These are phyloP conservation scores for Cyclotella cryptica DNA, from an alignment of 108 stramenopile genomes.

Conservation along the genomic window DNA sequence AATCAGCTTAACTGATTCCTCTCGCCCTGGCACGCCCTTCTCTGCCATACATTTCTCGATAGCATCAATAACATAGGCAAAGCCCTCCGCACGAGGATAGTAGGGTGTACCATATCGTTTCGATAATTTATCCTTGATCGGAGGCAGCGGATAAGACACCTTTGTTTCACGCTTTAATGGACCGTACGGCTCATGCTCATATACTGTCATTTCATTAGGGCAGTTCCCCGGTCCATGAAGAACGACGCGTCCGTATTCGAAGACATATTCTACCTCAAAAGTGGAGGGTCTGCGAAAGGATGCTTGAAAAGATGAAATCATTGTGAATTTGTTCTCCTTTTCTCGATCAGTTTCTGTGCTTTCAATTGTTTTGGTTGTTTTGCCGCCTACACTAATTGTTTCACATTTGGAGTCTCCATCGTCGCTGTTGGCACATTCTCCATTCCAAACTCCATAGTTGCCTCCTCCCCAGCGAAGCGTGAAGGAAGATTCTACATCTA, in stretches of 20 bases:
- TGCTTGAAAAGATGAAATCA: slow-evolving; percentile 42
- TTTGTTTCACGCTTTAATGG: slow-evolving; percentile 27
- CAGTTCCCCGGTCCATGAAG: slow-evolving; percentile 42
- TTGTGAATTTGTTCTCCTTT: slow-evolving; percentile 22
- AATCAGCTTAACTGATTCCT: background rate
- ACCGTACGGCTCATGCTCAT: slow-evolving; percentile 27
- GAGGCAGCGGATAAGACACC: slow-evolving; percentile 26
- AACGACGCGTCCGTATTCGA: slow-evolving; percentile 34
- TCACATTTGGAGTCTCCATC: background rate
- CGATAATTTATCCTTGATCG: slow-evolving; percentile 9
- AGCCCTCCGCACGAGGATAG: slow-evolving; percentile 42
- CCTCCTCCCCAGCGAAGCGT: slow-evolving; percentile 40
- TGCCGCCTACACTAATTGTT: slow-evolving; percentile 8
- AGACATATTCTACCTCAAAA: slow-evolving; percentile 40
- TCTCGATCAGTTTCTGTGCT: background rate
- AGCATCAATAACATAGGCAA: slow-evolving; percentile 44
- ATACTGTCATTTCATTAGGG: slow-evolving; percentile 43
- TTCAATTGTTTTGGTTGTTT: background rate
- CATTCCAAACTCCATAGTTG: slow-evolving; percentile 29
- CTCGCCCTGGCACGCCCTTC: slow-evolving; percentile 32
- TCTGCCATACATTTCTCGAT: slow-evolving; percentile 40
- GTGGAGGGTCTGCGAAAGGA: slow-evolving; percentile 39
- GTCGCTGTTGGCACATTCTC: background rate
- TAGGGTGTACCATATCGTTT: slow-evolving; percentile 19
- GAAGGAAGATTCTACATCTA: slow-evolving; percentile 45